These are phyloP conservation scores for Ceratocystis cubensis DNA, from an alignment of 2,329 filamentous ascomycete genomes.

Conservation along the genomic window DNA sequence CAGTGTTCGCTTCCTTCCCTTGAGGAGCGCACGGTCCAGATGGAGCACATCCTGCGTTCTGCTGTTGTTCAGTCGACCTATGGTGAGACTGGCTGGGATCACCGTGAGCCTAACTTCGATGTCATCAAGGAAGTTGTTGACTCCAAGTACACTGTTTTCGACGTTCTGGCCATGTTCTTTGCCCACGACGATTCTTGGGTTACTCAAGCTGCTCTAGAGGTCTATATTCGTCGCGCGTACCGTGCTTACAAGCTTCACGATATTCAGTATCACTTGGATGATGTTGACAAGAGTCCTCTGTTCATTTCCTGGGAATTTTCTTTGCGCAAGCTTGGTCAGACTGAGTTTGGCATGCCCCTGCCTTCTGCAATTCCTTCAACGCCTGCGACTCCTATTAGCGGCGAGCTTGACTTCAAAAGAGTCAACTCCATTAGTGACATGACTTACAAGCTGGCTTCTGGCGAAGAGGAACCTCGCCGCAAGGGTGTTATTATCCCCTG, in stretches of 20 bases:
- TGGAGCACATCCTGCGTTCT: conserved; percentile 96
- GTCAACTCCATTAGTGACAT: conserved; percentile 95
- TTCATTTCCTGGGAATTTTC: conserved; percentile 94
- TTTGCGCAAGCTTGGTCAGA: conserved; percentile 81
- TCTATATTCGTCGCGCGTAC: conserved; percentile 93
- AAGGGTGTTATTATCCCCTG: conserved; percentile 93
- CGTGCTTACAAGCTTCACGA: conserved; percentile 86
- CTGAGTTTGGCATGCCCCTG: conserved; percentile 73
- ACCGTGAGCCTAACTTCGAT: conserved; percentile 79
- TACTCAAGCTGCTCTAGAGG: conserved; percentile 80
- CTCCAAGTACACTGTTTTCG: conserved; percentile 96
- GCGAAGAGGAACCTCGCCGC: conserved; percentile 63
- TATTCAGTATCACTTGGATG: conserved; percentile 76
- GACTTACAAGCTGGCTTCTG: conserved; percentile 57
- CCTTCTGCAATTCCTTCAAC: conserved; percentile 72
- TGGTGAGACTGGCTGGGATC: conserved; percentile 92
- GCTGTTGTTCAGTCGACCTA: conserved; percentile 95
- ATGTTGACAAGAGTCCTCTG: conserved; percentile 53
- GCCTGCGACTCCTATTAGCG: conserved; percentile 56
- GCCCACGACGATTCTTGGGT: conserved; percentile 91
- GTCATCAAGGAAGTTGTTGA: conserved; percentile 96
- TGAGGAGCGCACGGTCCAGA: conserved; percentile 86
- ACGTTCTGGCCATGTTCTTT: conserved; percentile 91
- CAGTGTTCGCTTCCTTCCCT: conserved; percentile 92
- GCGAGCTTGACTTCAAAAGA: conserved; percentile 57